Evolutionary conservation across 2,329 filamentous ascomycete species (phyloP).

Genomic region (Beauveria sp.): DNA sequence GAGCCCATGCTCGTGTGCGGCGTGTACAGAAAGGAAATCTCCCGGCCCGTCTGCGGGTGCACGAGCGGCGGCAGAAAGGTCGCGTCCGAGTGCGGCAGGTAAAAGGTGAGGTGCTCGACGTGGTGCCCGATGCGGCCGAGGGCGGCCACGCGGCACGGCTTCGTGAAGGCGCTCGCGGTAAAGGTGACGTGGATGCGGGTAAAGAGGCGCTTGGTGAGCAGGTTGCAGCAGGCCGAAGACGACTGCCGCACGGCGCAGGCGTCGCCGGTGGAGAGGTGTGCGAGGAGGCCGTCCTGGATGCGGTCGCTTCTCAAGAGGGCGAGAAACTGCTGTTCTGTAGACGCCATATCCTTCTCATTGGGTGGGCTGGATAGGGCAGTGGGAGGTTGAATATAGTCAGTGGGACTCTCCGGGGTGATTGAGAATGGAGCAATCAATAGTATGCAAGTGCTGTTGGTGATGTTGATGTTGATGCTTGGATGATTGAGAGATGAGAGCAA

Average conservation of each 20-base stretch:
- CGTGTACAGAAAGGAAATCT: slow-evolving; percentile 75
- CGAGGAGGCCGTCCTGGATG: slow-evolving; percentile 44
- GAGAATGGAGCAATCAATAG: neutral
- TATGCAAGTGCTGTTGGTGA: neutral
- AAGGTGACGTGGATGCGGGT: slow-evolving; percentile 62
- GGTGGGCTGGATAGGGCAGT: slow-evolving; percentile 12
- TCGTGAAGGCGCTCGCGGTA: slow-evolving; percentile 67
- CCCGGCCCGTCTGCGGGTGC: slow-evolving; percentile 66
- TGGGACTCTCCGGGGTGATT: neutral
- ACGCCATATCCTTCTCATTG: slow-evolving; percentile 48
- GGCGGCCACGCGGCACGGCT: slow-evolving; percentile 63
- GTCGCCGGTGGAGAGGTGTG: slow-evolving; percentile 41
- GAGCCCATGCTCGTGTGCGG: slow-evolving; percentile 62
- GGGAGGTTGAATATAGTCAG: neutral
- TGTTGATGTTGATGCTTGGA: neutral
- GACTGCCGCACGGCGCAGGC: slow-evolving; percentile 56
- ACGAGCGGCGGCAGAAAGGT: slow-evolving; percentile 82
- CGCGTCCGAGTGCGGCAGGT: slow-evolving; percentile 65
- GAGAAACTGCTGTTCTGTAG: slow-evolving; percentile 42
- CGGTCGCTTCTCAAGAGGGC: slow-evolving; percentile 46
- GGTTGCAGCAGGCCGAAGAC: slow-evolving; percentile 62
- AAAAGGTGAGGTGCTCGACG: slow-evolving; percentile 71
- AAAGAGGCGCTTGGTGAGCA: slow-evolving; percentile 64
- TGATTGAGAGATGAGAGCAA: neutral
- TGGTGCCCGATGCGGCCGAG: slow-evolving; percentile 71